phyloP scores from a whole-genome alignment of 31 red algal genomes.

The Endocladia muricata region DNA sequence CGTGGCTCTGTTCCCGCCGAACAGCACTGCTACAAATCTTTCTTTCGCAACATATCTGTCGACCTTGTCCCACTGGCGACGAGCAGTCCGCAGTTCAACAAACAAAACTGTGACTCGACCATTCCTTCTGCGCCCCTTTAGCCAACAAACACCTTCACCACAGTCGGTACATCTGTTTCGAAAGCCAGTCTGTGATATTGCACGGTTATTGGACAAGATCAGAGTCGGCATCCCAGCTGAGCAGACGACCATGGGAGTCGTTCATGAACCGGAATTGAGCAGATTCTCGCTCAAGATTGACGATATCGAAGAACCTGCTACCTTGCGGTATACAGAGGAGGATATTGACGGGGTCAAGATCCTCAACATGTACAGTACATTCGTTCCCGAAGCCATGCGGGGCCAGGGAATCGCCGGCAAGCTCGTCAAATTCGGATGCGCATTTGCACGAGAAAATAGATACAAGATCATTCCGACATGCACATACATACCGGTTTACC shows the following conservation, averaged over 20 bases:
- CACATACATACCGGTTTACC: slow-evolving; percentile 23
- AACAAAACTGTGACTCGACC: no score
- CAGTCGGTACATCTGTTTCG: no score
- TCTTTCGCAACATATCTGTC: no score
- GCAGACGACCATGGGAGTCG: slow-evolving; percentile 8
- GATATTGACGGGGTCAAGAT: neutral
- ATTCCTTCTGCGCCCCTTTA: no score
- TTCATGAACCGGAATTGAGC: neutral
- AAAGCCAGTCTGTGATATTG: no score
- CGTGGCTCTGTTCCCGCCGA: no score
- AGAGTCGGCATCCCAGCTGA: no score
- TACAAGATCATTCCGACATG: slow-evolving; percentile 8
- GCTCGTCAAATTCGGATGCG: neutral
- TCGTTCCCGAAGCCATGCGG: slow-evolving; percentile 10
- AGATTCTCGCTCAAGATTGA: neutral
- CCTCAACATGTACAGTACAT: neutral
- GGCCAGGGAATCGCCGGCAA: slow-evolving; percentile 11
- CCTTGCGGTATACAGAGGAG: neutral
- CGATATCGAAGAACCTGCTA: neutral
- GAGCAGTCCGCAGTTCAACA: no score
- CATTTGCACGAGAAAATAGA: neutral
- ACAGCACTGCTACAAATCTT: no score
- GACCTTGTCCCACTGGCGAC: no score
- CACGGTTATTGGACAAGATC: no score
- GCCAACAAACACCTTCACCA: no score